Conservation (phyloP, 2,329 filamentous ascomycete genomes). For the Elsinoe arachidis region DNA sequence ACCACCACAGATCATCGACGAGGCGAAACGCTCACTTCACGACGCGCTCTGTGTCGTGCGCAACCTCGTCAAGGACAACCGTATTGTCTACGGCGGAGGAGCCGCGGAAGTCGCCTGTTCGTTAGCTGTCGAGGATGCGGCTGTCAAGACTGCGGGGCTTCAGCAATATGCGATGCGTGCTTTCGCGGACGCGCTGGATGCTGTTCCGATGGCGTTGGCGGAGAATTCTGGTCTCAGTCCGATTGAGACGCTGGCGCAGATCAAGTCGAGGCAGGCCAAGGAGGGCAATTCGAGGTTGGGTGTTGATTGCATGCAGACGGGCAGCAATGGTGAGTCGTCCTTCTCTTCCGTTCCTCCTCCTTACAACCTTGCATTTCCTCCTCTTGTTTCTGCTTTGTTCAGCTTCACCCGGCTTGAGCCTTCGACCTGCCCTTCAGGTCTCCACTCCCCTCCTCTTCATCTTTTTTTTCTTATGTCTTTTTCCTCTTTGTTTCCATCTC, state of each 20-base stretch:
- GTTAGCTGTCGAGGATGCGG: slow-evolving; percentile 88
- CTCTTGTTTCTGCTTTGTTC: not conserved
- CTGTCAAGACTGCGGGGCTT: slow-evolving; percentile 81
- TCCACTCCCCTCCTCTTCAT: slow-evolving; percentile 13
- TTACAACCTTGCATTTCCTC: not conserved
- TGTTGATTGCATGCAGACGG: slow-evolving; percentile 95
- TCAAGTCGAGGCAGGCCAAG: slow-evolving; percentile 96
- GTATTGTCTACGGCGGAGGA: slow-evolving; percentile 94
- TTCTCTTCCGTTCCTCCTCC: not conserved
- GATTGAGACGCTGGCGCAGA: slow-evolving; percentile 85
- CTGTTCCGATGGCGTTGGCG: slow-evolving; percentile 87
- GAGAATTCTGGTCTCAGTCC: slow-evolving; percentile 96
- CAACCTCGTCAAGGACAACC: slow-evolving; percentile 91
- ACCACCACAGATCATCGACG: slow-evolving; percentile 78
- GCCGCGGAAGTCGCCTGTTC: slow-evolving; percentile 96
- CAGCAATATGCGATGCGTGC: slow-evolving; percentile 99
- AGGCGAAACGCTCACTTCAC: slow-evolving; percentile 94
- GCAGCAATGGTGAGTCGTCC: slow-evolving; percentile 61
- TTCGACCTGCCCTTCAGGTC: slow-evolving; percentile 4
- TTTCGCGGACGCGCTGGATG: slow-evolving; percentile 88
- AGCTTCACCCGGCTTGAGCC: not conserved
- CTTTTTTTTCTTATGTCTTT: not conserved
- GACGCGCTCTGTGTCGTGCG: slow-evolving; percentile 96
- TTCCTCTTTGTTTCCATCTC: slow-evolving; percentile 1
- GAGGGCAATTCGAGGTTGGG: slow-evolving; percentile 70